Base-by-base conservation (phyloP, 768 basidiomycete species). In the Austroboletus eburneus region DNA sequence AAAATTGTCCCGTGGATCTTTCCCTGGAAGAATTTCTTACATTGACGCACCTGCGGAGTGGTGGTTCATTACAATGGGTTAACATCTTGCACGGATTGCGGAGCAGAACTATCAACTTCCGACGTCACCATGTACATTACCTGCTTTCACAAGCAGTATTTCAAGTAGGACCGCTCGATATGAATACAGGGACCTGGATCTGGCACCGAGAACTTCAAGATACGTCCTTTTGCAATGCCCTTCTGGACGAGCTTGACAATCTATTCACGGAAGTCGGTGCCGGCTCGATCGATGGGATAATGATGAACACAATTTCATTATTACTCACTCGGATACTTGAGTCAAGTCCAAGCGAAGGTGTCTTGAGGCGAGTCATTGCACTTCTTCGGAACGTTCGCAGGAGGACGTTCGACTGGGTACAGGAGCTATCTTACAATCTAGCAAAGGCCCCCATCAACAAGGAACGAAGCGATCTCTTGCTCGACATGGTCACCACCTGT, bases 231-330 rank as follows among this genome's bases (percentile, higher is more conserved):
- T 34, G 33, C 33, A 12, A 34, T 16, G 14, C 5, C 16, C 33
- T 34, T 34, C 33, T 34, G 33, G 9, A 12, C 16, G 33, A 34
- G 16, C 33, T 34, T 5, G 33, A 34, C 5, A 14, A 14, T 34
- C 14, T 34, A 16, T n/a, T 34, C 33, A 12, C 12, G 27, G 33
- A 34, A 5, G 33, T 12, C 5, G 12, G 12, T 5, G 5, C 33
- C 8, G 16, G 16, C 9, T 34, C 9, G 65, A 69, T 46, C 36
- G 59, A 68, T 46, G 49, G 43, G 2, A 35, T 54, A 20, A 43
- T 64, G 1, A 51, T 71, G 43, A 45, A 51, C 42, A 69, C 59
- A n/a, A 59, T 68, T 21, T 54, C 62, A 16, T 34, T 64, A 22
- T 45, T 76, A 7, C 52, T 57, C 12, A 20, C n/a, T 27, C 40